Percentiles rank a stretch among this genome's conserved stretches.
Evolutionary conservation across 768 basidiomycete genomes (phyloP).

Genomic region (Boletus reticulatus): DNA sequence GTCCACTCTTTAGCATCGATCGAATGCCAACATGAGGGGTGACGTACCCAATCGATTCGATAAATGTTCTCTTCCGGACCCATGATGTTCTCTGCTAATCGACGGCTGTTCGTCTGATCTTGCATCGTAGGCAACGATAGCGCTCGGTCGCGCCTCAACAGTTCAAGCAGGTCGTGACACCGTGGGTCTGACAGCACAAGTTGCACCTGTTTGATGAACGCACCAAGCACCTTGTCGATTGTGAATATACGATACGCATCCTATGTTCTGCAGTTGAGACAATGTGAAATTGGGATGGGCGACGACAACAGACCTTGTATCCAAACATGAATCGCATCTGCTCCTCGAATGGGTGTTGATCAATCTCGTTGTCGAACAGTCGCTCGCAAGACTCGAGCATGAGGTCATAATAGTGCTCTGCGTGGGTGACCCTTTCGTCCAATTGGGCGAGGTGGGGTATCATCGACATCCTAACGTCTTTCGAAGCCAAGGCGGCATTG

Average conservation of each 20-base stretch:
- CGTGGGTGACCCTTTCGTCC: slow-evolving; percentile 40
- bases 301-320: slow-evolving; percentile 50
- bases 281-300: neutral
- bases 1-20: neutral
- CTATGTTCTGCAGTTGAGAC: slow-evolving; percentile 33
- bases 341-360: slow-evolving; percentile 86
- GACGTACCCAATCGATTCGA: slow-evolving; percentile 74
- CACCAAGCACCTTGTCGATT: slow-evolving; percentile 85
- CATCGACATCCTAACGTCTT: slow-evolving; percentile 30
- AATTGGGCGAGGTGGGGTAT: slow-evolving; percentile 27
- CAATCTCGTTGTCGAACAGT: slow-evolving; percentile 90
- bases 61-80: slow-evolving; percentile 80
- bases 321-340: slow-evolving; percentile 86
- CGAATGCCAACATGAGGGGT: neutral
- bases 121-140: slow-evolving; percentile 60
- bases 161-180: slow-evolving; percentile 70
- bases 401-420: slow-evolving; percentile 76
- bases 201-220: slow-evolving; percentile 89
- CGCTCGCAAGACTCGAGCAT: slow-evolving; percentile 86
- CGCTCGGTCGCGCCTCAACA: slow-evolving; percentile 66
- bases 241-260: slow-evolving; percentile 90
- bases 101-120: slow-evolving; percentile 66
- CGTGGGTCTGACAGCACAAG: slow-evolving; percentile 63
- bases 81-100: slow-evolving; percentile 64
- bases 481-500: slow-evolving; percentile 13